A percentile compares a stretch with the other conserved stretches of the same genome.
phyloP scores from a whole-genome alignment of 1,139 yeast species.

The Suhomyces bolitotheri region DNA sequence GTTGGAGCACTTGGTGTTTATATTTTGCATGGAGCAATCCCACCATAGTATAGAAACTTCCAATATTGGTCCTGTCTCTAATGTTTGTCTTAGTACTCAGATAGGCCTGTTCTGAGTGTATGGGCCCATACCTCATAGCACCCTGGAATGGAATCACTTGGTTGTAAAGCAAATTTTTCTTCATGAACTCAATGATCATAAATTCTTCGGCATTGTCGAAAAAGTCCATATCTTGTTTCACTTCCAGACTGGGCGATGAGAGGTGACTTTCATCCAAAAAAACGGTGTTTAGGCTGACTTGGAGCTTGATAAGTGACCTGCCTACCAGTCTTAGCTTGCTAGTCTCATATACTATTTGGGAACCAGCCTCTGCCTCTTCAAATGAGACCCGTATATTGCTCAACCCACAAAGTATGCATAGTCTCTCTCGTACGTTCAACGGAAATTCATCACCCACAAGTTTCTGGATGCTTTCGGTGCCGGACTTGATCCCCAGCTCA shows the following conservation, averaged over 20 bases:
- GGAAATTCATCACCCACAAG: constrained; percentile 23
- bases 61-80: constrained; percentile 30
- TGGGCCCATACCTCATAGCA: constrained; percentile 21
- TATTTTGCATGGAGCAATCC: constrained; percentile 38
- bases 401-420: constrained; percentile 26
- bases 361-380: not conserved
- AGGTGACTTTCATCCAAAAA: constrained; percentile 31
- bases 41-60: constrained; percentile 42
- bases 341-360: constrained; percentile 11
- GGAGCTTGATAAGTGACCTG: constrained; percentile 20
- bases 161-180: constrained; percentile 27
- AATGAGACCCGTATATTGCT: constrained; percentile 16
- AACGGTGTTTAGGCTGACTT: constrained; percentile 23
- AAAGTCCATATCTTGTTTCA: constrained; percentile 21
- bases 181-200: constrained; percentile 38
- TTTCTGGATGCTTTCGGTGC: constrained; percentile 13
- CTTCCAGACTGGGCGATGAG: constrained; percentile 29
- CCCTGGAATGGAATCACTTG: constrained; percentile 35
- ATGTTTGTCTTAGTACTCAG: constrained; percentile 17
- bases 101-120: constrained; percentile 15
- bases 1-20: constrained; percentile 23
- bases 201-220: constrained; percentile 21
- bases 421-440: constrained; percentile 26
- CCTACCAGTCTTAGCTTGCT: constrained; percentile 27
- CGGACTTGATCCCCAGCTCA: constrained; percentile 11